Evolutionary conservation across 23 red algal genomes (phyloP).

Genomic region (Cyanidioschyzon merolae): DNA sequence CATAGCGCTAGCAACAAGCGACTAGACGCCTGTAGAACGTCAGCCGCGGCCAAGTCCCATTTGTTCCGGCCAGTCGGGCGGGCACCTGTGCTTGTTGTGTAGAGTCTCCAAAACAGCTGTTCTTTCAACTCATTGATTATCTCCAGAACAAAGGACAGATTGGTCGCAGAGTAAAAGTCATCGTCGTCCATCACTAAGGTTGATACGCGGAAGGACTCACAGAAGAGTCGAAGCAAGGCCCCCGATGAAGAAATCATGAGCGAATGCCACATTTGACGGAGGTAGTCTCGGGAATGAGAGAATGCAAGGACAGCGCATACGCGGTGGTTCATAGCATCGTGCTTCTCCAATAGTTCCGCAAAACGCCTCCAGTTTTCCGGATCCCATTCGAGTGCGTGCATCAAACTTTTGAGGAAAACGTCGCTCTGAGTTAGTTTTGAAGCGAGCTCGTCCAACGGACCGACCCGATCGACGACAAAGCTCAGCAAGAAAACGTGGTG

Average conservation of each 20-base stretch:
- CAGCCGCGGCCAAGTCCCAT: not conserved
- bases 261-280: not conserved
- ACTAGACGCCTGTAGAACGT: not conserved
- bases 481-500: not conserved
- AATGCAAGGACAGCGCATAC: not conserved
- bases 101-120: constrained; percentile 1
- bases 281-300: not conserved
- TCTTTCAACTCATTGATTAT: not conserved
- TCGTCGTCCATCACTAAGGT: constrained; percentile 12
- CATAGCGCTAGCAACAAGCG: constrained; percentile 38
- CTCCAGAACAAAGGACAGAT: not conserved
- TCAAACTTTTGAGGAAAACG: not conserved
- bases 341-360: not conserved
- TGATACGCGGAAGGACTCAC: not conserved
- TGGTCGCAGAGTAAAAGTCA: not conserved
- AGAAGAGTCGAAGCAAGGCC: not conserved
- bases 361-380: not conserved
- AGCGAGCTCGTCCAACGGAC: not conserved
- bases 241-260: not conserved
- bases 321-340: not conserved
- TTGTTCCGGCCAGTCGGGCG: not conserved
- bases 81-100: not conserved
- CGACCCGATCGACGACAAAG: not conserved
- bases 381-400: not conserved
- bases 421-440: not conserved